Percentiles rank a stretch among this genome's conserved stretches.
phyloP scores from a whole-genome alignment of 768 basidiomycete genomes.

The Russula emetica region DNA sequence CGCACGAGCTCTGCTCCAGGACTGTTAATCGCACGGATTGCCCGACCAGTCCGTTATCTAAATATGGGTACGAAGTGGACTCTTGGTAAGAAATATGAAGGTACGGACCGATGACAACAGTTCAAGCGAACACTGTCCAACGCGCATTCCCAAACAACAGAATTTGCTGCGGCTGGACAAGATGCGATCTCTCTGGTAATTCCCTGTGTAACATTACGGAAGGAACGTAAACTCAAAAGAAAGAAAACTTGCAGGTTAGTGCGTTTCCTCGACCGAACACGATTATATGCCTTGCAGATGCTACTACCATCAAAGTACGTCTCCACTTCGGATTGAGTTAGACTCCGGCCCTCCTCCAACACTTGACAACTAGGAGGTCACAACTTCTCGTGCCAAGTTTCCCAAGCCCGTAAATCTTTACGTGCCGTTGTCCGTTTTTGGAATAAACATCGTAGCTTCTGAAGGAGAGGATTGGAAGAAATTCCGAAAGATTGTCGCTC shows the following conservation, averaged over 20 bases:
- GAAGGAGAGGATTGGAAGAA: conserved; percentile 65
- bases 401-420: conserved; percentile 54
- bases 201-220: not conserved
- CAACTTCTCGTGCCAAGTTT: conserved; percentile 47
- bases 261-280: not conserved
- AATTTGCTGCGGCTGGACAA: conserved; percentile 13
- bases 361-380: conserved; percentile 44
- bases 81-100: not conserved
- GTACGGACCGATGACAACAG: not conserved
- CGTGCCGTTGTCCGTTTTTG: conserved; percentile 45
- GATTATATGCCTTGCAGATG: conserved; percentile 17
- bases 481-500: conserved; percentile 56
- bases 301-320: conserved; percentile 20
- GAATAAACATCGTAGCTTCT: conserved; percentile 58
- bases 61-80: not conserved
- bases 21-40: not conserved
- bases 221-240: not conserved
- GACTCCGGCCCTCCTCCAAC: not conserved
- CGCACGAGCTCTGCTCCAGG: not conserved
- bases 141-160: not conserved
- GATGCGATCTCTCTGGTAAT: conserved; percentile 14
- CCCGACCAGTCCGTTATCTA: not conserved
- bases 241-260: not conserved
- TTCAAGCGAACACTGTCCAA: not conserved
- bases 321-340: not conserved